Base-by-base conservation (phyloP, 345 rosid genomes). In the Abelmoschus esculentus region DNA sequence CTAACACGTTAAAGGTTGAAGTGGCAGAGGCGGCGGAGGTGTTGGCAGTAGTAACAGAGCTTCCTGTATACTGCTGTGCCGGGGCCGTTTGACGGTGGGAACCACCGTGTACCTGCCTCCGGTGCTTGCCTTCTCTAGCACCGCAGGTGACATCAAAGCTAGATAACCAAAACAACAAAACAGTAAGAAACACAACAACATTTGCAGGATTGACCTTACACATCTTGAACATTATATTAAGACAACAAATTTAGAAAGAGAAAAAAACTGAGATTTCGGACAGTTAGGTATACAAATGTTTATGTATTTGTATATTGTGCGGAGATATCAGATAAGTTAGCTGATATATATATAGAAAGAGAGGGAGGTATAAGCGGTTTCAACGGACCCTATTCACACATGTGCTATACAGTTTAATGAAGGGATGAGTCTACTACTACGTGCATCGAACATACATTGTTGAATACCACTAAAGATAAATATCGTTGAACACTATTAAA, bases 121-220 rank as follows among this genome's bases (percentile, higher is more conserved):
- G 76, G 12, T 61, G 73, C 66, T 75, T 83, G 78, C 78, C 77
- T 71, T 79, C 75, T 63, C 89, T 86, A 66, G 84, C 89, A 18
- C 73, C 74, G 77, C 87, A 83, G 46, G 79, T 44, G 7, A 44
- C 74, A 56, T 74, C 76, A 40, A 81, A 70, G 55, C 77, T 77
- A 1, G 69, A 62, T 50, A 77, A 76, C 74, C 69, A 62, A 44
- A 84, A 47, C 56, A 78, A 76, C 61, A 81, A 18, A 70, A 72
- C 75, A 44, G 78, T 61, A 29, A 19, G 62, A 26, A 81, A 64
- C 13, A 78, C n/a, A 52, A 70, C 61, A 29, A 67, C 6, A 4
- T 32, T 61, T 3, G 4, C 17, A 1, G 7, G 38, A 3, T n/a
- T 76, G 59, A 22, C 26, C 26, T 22, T 22, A 22, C 26, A 22